Percentiles rank a stretch among this genome's conserved stretches.
Conservation (phyloP, 306 rosid genomes). For the Rosa multiflora region DNA sequence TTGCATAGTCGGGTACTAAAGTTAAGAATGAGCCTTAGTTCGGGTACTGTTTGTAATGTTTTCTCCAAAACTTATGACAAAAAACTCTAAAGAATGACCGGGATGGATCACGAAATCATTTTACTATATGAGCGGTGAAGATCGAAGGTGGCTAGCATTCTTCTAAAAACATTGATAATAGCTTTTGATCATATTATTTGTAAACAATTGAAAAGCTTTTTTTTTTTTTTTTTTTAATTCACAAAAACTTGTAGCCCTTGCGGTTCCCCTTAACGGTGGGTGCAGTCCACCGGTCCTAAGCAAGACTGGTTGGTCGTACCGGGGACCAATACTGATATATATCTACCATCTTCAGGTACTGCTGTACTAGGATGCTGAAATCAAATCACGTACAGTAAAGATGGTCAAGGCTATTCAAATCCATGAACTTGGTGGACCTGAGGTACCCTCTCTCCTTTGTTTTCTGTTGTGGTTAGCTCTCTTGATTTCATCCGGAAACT, state of each 20-base stretch:
- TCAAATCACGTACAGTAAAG: slow-evolving; percentile 8
- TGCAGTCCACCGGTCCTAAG: background rate
- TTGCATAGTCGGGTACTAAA: too few relatives aligned
- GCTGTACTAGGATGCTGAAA: background rate
- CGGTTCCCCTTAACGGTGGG: background rate
- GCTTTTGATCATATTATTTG: too few relatives aligned
- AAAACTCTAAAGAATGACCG: too few relatives aligned
- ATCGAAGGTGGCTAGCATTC: background rate
- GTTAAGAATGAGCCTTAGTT: too few relatives aligned
- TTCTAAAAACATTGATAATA: background rate
- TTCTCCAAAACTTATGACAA: background rate
- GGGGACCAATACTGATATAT: background rate
- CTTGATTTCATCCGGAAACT: background rate
- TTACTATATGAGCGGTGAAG: background rate
- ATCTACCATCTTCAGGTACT: background rate
- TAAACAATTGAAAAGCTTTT: too few relatives aligned
- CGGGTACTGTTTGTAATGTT: too few relatives aligned
- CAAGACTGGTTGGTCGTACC: background rate
- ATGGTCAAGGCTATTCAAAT: slow-evolving; percentile 78
- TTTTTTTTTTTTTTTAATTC: too few relatives aligned
- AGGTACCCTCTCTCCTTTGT: slow-evolving; percentile 30
- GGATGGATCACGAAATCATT: background rate
- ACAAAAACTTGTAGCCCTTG: background rate
- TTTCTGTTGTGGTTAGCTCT: background rate
- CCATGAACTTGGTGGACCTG: slow-evolving; percentile 76